Percentiles rank a stretch among this genome's conserved stretches.
phyloP scores from a whole-genome alignment of 805 yeast species.

The Pichia manshurica region DNA sequence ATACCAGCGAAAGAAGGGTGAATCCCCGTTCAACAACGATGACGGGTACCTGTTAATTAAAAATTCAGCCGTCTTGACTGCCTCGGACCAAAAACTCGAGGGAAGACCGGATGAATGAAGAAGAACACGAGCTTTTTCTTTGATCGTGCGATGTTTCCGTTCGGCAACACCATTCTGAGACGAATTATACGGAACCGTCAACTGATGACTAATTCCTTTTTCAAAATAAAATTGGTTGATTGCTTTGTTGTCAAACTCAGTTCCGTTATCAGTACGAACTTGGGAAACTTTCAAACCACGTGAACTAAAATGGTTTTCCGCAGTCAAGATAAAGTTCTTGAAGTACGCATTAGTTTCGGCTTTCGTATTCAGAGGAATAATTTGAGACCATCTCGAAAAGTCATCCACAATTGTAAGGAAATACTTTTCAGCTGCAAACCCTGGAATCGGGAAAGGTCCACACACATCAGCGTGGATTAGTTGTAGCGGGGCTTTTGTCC shows the following conservation, averaged over 20 bases:
- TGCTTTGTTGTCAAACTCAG: not conserved
- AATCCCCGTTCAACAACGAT: not conserved
- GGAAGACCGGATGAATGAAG: conserved; percentile 2
- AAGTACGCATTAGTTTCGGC: not conserved
- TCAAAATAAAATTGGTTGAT: not conserved
- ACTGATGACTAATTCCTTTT: conserved; percentile 7
- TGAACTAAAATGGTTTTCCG: conserved; percentile 2
- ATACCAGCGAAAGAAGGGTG: conserved; percentile 5
- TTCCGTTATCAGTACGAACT: conserved; percentile 3
- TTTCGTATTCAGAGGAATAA: not conserved
- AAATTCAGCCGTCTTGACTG: conserved; percentile 7
- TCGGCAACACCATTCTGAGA: conserved; percentile 15
- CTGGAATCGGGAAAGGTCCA: conserved; percentile 10
- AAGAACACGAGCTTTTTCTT: not conserved
- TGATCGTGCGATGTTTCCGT: conserved; percentile 9
- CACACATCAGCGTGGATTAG: conserved; percentile 5
- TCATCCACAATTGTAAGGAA: conserved; percentile 13
- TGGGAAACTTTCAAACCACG: not conserved
- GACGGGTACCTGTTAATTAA: conserved; percentile 5
- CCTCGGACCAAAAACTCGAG: conserved; percentile 5
- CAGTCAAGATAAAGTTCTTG: not conserved
- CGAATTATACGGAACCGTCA: conserved; percentile 9
- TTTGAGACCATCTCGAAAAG: conserved; percentile 1
- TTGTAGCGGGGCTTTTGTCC: conserved; percentile 1
- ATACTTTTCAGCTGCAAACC: conserved; percentile 4